Conservation (phyloP, 2,329 filamentous ascomycete species). For the Fusarium tjaetaba region DNA sequence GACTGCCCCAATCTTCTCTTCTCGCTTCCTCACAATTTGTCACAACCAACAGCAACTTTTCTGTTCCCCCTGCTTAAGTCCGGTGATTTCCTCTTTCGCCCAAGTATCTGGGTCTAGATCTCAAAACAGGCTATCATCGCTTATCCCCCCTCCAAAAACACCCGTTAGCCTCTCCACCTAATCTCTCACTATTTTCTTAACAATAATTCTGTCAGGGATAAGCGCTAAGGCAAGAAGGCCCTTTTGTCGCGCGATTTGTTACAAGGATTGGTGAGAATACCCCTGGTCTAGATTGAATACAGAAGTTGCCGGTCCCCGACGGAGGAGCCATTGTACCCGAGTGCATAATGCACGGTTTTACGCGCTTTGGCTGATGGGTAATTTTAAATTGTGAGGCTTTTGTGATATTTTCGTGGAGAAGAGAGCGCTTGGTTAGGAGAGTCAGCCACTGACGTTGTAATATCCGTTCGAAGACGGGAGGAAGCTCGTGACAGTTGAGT, state of each 20-base stretch:
- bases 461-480: background rate
- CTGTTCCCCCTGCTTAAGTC: constrained; percentile 7
- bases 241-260: constrained; percentile 24
- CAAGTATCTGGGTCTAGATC: constrained; percentile 25
- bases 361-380: background rate
- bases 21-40: background rate
- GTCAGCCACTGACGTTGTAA: background rate
- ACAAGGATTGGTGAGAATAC: background rate
- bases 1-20: rapidly evolving
- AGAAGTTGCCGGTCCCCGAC: constrained; percentile 15
- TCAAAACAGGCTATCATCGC: background rate
- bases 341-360: background rate
- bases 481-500: background rate
- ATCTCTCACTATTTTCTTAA: rapidly evolving
- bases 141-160: background rate
- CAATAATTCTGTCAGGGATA: background rate
- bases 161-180: background rate
- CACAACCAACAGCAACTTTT: background rate
- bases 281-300: constrained; percentile 23
- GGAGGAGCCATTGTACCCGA: background rate
- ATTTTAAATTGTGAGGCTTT: constrained; percentile 5
- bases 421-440: background rate
- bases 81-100: constrained; percentile 33
- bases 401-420: background rate
- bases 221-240: constrained; percentile 9